These are phyloP conservation scores for Aureobasidium sp. DNA, from an alignment of 2,329 filamentous ascomycete genomes.

Conservation along the genomic window DNA sequence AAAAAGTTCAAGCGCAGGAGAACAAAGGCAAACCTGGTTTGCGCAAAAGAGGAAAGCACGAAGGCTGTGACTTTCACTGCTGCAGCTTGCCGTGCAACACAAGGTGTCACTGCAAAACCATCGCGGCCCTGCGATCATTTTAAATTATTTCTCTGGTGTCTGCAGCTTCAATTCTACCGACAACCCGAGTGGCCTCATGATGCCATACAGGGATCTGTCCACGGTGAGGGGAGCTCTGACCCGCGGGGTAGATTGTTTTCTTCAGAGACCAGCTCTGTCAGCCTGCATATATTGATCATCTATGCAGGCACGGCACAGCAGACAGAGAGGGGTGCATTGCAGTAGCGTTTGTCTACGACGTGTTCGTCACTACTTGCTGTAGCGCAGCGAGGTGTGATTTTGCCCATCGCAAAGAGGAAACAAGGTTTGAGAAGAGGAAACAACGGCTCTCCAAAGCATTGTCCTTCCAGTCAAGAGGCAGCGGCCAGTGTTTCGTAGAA, in stretches of 20 bases:
- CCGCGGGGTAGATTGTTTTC: constrained; percentile 6
- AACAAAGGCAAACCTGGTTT: not conserved
- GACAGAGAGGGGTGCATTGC: constrained; percentile 3
- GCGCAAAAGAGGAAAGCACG: not conserved
- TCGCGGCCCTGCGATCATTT: not conserved
- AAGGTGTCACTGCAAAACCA: not conserved
- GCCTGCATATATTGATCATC: constrained; percentile 13
- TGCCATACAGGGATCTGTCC: constrained; percentile 4
- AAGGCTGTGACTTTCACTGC: not conserved
- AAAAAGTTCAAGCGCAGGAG: not conserved
- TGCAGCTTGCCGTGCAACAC: constrained; percentile 7
- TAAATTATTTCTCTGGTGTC: not conserved
- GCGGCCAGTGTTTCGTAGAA: not conserved
- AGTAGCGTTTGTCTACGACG: not conserved
- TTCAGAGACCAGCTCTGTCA: not conserved
- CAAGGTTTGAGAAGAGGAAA: not conserved
- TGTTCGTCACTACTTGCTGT: not conserved
- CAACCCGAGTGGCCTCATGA: constrained; percentile 1
- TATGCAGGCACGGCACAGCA: constrained; percentile 11
- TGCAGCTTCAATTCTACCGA: not conserved
- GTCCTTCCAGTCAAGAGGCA: not conserved
- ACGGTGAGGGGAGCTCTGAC: not conserved
- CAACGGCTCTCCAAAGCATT: not conserved
- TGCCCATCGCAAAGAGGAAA: not conserved
- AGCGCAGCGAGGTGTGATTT: constrained; percentile 6